Percentiles rank a stretch among this genome's conserved stretches.
phyloP scores from a whole-genome alignment of 108 stramenopile species.

The Skeletonema costatum region DNA sequence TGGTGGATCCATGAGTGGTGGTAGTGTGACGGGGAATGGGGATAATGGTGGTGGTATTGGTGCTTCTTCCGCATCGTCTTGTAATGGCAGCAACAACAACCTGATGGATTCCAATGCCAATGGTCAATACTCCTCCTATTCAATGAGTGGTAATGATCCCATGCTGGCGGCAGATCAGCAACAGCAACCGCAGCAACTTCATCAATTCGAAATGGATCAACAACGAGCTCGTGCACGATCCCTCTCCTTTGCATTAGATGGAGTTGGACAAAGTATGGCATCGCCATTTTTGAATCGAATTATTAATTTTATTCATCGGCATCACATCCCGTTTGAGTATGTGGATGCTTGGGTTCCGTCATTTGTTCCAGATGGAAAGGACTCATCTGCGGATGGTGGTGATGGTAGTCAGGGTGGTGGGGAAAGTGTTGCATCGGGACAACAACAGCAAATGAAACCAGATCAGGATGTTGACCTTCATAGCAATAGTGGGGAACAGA shows the following conservation, averaged over 20 bases:
- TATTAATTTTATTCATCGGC: slow-evolving; percentile 68
- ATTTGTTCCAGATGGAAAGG: slow-evolving; percentile 61
- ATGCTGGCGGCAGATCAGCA: neutral
- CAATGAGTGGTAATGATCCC: neutral
- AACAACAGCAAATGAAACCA: neutral
- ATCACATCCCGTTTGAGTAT: slow-evolving; percentile 85
- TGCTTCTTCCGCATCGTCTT: neutral
- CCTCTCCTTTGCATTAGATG: neutral
- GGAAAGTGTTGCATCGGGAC: neutral
- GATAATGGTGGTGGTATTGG: neutral
- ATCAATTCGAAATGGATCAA: neutral
- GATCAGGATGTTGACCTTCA: too few species aligned
- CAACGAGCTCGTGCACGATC: slow-evolving; percentile 27
- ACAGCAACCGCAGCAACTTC: neutral
- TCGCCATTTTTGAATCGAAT: slow-evolving; percentile 77
- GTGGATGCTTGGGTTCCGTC: slow-evolving; percentile 90
- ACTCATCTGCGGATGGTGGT: neutral
- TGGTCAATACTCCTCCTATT: slow-evolving; percentile 2
- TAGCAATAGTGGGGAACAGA: neutral
- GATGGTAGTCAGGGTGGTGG: slow-evolving; percentile 11
- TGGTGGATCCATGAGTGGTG: too few species aligned
- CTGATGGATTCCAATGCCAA: neutral
- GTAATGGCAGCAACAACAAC: neutral
- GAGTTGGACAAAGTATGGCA: slow-evolving; percentile 13
- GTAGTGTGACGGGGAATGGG: neutral